Evolutionary conservation across 164 flowering plant species (phyloP).

Genomic region (Protea cynaroides): DNA sequence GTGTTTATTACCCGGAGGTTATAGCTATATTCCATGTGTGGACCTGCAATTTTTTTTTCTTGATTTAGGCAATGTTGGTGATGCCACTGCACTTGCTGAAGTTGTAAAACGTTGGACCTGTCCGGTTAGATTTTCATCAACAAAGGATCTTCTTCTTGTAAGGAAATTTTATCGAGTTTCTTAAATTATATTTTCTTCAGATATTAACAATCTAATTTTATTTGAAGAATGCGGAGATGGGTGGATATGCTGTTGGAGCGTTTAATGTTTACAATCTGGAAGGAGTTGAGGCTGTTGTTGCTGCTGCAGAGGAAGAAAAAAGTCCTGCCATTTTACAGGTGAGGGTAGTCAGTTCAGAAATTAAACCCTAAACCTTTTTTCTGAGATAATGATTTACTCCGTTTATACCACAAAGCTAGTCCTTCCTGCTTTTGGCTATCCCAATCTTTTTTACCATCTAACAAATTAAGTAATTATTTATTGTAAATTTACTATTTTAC

Average conservation of each 20-base stretch:
- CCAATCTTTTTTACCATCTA: no score
- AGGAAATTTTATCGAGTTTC: slow-evolving; percentile 20
- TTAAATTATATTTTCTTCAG: not conserved
- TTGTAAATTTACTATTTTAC: no score
- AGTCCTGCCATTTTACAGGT: slow-evolving; percentile 99
- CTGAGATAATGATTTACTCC: no score
- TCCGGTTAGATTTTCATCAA: slow-evolving; percentile 52
- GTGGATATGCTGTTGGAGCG: slow-evolving; percentile 96
- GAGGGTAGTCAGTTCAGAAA: slow-evolving; percentile 4
- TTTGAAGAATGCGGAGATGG: slow-evolving; percentile 72
- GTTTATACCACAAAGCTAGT: no score
- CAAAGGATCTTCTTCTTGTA: slow-evolving; percentile 84
- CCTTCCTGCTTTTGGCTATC: no score
- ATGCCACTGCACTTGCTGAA: slow-evolving; percentile 71
- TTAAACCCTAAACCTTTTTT: no score
- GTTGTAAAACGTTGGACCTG: slow-evolving; percentile 80
- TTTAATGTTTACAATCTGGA: slow-evolving; percentile 97
- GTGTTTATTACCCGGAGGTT: not conserved
- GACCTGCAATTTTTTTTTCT: not conserved
- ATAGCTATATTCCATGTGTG: not conserved
- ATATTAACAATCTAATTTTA: slow-evolving; percentile 17
- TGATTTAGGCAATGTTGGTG: slow-evolving; percentile 88
- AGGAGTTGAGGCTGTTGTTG: slow-evolving; percentile 92
- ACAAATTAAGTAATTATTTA: no score
- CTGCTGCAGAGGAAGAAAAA: slow-evolving; percentile 92